Evolutionary conservation across 2,329 filamentous ascomycete species (phyloP).

Genomic region (Cladosporium sp.): DNA sequence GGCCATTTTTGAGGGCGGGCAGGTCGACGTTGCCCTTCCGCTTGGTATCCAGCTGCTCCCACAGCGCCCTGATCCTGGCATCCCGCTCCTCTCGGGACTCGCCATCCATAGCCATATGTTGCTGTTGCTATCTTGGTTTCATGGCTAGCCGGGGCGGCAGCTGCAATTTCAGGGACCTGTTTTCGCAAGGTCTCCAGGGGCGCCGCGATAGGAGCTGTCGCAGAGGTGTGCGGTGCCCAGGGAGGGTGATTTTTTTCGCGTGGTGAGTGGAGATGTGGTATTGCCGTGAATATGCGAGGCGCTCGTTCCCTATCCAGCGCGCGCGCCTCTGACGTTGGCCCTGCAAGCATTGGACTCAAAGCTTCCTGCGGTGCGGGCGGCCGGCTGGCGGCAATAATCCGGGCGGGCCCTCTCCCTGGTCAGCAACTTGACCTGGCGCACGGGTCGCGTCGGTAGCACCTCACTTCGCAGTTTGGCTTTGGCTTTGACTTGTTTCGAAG

Average conservation of each 20-base stretch:
- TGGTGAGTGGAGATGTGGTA: constrained; percentile 6
- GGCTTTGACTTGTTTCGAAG: too few species aligned
- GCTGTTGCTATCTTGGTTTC: constrained; percentile 20
- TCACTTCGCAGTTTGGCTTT: not conserved
- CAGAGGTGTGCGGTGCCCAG: too few species aligned
- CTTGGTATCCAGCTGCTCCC: constrained; percentile 72
- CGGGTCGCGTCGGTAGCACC: not conserved
- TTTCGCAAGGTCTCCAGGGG: constrained; percentile 1
- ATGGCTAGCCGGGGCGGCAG: constrained; percentile 13
- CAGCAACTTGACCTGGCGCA: not conserved
- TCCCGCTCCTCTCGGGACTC: constrained; percentile 76
- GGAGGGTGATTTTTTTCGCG: not conserved
- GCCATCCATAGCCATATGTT: constrained; percentile 51
- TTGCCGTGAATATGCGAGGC: constrained; percentile 11
- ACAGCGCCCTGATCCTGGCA: constrained; percentile 74
- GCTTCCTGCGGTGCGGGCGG: constrained; percentile 1
- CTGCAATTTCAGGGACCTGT: constrained; percentile 3
- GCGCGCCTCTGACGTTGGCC: constrained; percentile 5
- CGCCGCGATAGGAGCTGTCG: too few species aligned
- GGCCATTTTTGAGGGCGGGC: constrained; percentile 73
- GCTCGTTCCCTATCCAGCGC: not conserved
- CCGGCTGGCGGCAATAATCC: constrained; percentile 4
- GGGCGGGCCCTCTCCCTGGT: not conserved
- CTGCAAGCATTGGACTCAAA: not conserved
- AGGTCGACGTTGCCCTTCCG: constrained; percentile 75